A percentile compares a stretch with the other conserved stretches of the same genome.
These are phyloP conservation scores for Neurospora intermedia DNA, from an alignment of 495 filamentous ascomycete species.

Conservation along the genomic window DNA sequence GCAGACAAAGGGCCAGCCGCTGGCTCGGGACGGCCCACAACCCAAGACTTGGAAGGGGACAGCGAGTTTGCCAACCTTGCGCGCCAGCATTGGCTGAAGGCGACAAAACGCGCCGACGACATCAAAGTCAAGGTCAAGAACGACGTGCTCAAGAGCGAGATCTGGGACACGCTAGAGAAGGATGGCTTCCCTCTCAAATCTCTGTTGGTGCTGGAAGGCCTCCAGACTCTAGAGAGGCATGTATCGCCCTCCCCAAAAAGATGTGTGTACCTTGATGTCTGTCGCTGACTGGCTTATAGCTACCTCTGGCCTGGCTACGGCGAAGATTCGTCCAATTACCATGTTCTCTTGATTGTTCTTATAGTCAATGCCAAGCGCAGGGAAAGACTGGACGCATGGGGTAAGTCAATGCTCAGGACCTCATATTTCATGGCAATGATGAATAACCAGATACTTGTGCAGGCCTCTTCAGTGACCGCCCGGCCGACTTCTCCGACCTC, in stretches of 20 bases:
- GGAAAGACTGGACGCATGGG: constrained; percentile 82
- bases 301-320: constrained; percentile 91
- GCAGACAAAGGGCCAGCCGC: constrained; percentile 23
- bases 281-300: constrained; percentile 32
- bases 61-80: constrained; percentile 75
- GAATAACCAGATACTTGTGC: constrained; percentile 16
- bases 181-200: constrained; percentile 66
- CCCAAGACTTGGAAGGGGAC: constrained; percentile 55
- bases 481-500: constrained; percentile 76
- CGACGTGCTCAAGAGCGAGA: constrained; percentile 74
- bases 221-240: constrained; percentile 84
- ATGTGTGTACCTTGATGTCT: not conserved
- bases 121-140: constrained; percentile 62
- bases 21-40: constrained; percentile 26
- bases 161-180: constrained; percentile 84
- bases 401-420: constrained; percentile 20
- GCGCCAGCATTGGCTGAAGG: constrained; percentile 71
- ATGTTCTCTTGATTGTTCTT: constrained; percentile 74
- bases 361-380: constrained; percentile 81
- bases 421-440: constrained; percentile 39
- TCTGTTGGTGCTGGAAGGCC: constrained; percentile 74
- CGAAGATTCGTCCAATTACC: constrained; percentile 81
- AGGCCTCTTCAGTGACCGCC: constrained; percentile 63
- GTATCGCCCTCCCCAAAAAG: constrained; percentile 2
- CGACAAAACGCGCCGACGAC: constrained; percentile 35